A percentile compares a stretch with the other conserved stretches of the same genome.
phyloP scores from a whole-genome alignment of 1,284 basidiomycete genomes.

The Sporisorium scitamineum region DNA sequence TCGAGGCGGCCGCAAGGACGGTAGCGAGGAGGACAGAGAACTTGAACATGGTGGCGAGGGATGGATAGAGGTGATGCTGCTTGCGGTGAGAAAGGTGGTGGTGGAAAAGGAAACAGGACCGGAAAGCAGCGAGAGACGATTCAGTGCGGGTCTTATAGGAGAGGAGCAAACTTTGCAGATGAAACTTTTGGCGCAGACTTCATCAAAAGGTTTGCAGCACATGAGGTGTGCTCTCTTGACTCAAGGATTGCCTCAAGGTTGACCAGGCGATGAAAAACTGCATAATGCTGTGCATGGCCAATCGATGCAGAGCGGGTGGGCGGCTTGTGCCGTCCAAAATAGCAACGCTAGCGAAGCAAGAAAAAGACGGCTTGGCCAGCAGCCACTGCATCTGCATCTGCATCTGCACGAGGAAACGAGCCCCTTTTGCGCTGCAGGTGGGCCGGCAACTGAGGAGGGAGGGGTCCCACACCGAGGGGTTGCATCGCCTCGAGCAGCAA shows the following conservation, averaged over 20 bases:
- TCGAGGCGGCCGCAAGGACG: slow-evolving; percentile 23
- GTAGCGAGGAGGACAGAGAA: slow-evolving; percentile 34
- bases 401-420: background rate
- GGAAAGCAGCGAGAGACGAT: background rate
- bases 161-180: background rate
- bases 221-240: too few species aligned
- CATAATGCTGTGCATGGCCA: slow-evolving; percentile 3
- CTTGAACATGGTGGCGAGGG: slow-evolving; percentile 38
- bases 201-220: background rate
- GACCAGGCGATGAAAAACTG: background rate
- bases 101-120: slow-evolving; percentile 11
- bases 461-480: background rate
- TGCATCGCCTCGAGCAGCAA: background rate
- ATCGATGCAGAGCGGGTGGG: slow-evolving; percentile 2
- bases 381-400: background rate
- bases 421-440: slow-evolving; percentile 6
- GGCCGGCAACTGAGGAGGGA: slow-evolving; percentile 1
- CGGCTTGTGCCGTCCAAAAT: slow-evolving; percentile 2
- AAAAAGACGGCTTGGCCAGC: background rate
- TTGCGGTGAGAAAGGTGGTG: slow-evolving; percentile 15
- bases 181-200: background rate
- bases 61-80: too few species aligned
- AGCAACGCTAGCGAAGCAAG: slow-evolving; percentile 8
- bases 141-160: slow-evolving; percentile 1
- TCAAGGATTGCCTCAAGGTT: too few species aligned